These are phyloP conservation scores for Cladosporium sp. DNA, from an alignment of 2,329 filamentous ascomycete species.

Conservation along the genomic window DNA sequence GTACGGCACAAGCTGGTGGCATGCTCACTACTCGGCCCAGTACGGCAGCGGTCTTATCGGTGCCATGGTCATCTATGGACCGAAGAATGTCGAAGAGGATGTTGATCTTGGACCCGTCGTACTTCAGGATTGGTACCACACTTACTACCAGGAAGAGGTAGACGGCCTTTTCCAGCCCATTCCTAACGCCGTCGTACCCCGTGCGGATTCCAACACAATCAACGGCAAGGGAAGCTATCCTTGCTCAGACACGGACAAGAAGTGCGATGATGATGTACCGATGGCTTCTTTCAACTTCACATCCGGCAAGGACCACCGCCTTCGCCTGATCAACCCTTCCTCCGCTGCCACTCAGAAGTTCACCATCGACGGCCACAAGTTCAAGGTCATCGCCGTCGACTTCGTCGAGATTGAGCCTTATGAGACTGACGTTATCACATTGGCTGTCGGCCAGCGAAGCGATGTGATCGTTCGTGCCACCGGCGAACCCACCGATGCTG, in stretches of 20 bases:
- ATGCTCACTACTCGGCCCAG: conserved; percentile 34
- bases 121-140: conserved; percentile 32
- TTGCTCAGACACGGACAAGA: conserved; percentile 22
- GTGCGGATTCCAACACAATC: conserved; percentile 30
- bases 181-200: conserved; percentile 16
- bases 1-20: conserved; percentile 34
- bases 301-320: conserved; percentile 37
- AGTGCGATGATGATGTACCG: conserved; percentile 23
- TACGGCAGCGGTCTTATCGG: conserved; percentile 26
- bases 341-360: conserved; percentile 40
- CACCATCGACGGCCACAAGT: conserved; percentile 41
- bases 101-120: conserved; percentile 28
- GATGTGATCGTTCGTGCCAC: conserved; percentile 36
- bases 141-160: conserved; percentile 24
- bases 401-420: conserved; percentile 42
- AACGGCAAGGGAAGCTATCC: conserved; percentile 30
- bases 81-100: conserved; percentile 24
- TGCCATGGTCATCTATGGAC: conserved; percentile 30
- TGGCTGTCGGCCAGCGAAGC: conserved; percentile 40
- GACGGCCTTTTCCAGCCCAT: conserved; percentile 14
- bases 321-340: conserved; percentile 42
- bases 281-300: conserved; percentile 38
- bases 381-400: conserved; percentile 42
- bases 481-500: conserved; percentile 19
- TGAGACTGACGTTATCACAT: conserved; percentile 34